A percentile compares a stretch with the other conserved stretches of the same genome.
phyloP scores from a whole-genome alignment of 305 asterid genomes.

The Plantago lanceolata region DNA sequence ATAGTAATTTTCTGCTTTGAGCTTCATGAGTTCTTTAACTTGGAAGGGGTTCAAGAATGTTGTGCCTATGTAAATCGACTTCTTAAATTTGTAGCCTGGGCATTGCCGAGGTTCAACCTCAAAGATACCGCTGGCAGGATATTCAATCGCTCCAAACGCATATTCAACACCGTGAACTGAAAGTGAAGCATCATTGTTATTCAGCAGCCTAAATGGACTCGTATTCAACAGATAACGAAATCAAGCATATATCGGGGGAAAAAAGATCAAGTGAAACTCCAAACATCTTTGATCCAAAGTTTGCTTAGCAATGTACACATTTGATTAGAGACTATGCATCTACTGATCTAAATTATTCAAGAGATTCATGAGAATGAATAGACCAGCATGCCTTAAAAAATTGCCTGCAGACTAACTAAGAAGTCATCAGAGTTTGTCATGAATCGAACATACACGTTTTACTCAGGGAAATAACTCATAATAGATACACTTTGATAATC shows the following conservation, averaged over 20 bases:
- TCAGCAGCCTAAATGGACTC: constrained; percentile 10
- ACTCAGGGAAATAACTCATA: no score
- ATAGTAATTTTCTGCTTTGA: constrained; percentile 45
- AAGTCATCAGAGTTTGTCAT: no score
- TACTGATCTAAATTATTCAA: not conserved
- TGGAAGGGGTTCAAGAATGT: constrained; percentile 54
- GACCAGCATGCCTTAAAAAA: no score
- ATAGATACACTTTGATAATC: no score
- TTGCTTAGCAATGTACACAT: not conserved
- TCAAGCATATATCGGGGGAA: not conserved
- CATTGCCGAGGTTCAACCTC: constrained; percentile 80
- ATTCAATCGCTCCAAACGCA: constrained; percentile 81
- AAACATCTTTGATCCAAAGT: not conserved
- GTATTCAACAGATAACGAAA: not conserved
- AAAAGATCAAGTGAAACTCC: not conserved
- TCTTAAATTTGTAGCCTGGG: constrained; percentile 77
- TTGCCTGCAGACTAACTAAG: no score
- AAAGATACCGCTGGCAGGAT: constrained; percentile 73
- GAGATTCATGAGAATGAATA: not conserved
- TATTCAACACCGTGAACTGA: constrained; percentile 75
- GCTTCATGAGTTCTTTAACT: constrained; percentile 69
- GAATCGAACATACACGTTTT: no score
- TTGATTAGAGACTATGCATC: not conserved
- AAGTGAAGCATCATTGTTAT: not conserved
- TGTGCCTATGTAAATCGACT: constrained; percentile 67